Conservation (phyloP, 371 early-diverging fungal species). For the Mortierella sp. region DNA sequence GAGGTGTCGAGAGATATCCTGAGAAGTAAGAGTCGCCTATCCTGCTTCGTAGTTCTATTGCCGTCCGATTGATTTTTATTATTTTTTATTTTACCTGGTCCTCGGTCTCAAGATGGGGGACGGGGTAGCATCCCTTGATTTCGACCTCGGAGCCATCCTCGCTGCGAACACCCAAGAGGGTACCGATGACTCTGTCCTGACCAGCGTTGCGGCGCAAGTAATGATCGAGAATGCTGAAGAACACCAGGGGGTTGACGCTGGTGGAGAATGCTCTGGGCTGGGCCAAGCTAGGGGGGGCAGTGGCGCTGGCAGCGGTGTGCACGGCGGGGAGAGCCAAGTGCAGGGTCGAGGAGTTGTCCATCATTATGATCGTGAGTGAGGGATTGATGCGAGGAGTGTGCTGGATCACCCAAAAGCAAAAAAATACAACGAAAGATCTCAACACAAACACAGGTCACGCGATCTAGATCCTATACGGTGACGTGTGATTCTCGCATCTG, state of each 20-base stretch:
- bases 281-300: constrained; percentile 49
- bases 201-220: constrained; percentile 87
- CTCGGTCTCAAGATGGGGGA: constrained; percentile 80
- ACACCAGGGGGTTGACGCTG: constrained; percentile 87
- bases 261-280: constrained; percentile 72
- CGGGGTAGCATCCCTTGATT: constrained; percentile 89
- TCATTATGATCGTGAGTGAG: constrained; percentile 34
- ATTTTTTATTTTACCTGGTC: constrained; percentile 64
- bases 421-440: neutral
- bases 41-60: neutral
- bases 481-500: too few species aligned
- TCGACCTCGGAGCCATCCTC: constrained; percentile 91
- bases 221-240: constrained; percentile 93
- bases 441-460: constrained; percentile 2
- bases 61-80: neutral
- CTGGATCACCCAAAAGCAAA: neutral
- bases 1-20: neutral
- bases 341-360: constrained; percentile 57
- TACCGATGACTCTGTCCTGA: constrained; percentile 90
- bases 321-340: constrained; percentile 58
- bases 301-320: constrained; percentile 53
- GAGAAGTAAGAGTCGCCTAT: neutral
- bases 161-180: constrained; percentile 86
- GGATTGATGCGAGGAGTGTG: constrained; percentile 7
- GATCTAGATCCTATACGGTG: neutral